These are phyloP conservation scores for Anthracocystis walkeri DNA, from an alignment of 1,284 basidiomycete genomes.

Conservation along the genomic window DNA sequence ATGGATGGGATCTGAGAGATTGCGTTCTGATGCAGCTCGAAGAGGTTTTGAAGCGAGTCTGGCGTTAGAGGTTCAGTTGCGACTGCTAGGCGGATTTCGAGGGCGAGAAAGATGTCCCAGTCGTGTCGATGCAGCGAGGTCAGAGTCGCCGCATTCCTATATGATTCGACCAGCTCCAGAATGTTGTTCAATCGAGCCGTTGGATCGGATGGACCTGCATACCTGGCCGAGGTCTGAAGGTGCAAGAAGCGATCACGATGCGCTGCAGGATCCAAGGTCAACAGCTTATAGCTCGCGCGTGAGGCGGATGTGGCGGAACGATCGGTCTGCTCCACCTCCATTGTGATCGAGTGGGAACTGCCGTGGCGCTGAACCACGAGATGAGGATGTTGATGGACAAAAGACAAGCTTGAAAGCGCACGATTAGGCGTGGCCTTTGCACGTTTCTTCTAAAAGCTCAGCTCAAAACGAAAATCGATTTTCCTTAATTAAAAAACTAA, in stretches of 20 bases:
- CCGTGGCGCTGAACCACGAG: neutral
- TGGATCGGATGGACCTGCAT: conserved; percentile 27
- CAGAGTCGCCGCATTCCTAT: conserved; percentile 18
- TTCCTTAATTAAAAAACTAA: too few relatives aligned
- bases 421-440: too few relatives aligned
- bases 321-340: neutral
- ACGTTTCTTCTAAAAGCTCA: too few relatives aligned
- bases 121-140: conserved; percentile 15
- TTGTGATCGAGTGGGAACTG: neutral
- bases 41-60: conserved; percentile 26
- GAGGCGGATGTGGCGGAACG: neutral
- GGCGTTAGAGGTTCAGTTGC: conserved; percentile 23
- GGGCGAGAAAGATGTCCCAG: conserved; percentile 34
- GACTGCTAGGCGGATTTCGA: conserved; percentile 30
- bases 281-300: neutral
- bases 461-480: too few relatives aligned
- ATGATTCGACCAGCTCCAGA: conserved; percentile 19
- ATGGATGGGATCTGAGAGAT: conserved; percentile 17
- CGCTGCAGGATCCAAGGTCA: conserved; percentile 26
- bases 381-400: conserved; percentile 3
- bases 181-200: conserved; percentile 21
- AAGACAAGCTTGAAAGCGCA: too few relatives aligned
- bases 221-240: conserved; percentile 27
- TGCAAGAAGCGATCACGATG: conserved; percentile 37
- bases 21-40: conserved; percentile 47